A percentile compares a stretch with the other conserved stretches of the same genome.
Evolutionary conservation across 257 asterid species (phyloP).

Genomic region (Capsicum chinense): DNA sequence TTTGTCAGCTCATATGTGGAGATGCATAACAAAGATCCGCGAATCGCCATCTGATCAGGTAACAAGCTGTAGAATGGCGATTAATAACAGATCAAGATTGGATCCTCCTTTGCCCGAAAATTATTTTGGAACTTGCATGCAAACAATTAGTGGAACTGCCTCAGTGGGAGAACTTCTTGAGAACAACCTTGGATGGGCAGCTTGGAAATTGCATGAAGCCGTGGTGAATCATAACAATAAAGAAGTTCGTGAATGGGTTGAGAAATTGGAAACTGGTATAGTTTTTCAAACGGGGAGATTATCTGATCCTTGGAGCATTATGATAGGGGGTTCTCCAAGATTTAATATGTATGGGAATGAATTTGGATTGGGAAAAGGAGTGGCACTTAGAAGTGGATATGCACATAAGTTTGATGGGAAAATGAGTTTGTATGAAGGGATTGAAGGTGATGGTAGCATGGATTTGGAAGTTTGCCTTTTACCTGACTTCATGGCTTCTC

Average conservation of each 20-base stretch:
- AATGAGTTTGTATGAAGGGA: slow-evolving; percentile 34
- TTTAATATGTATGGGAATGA: slow-evolving; percentile 43
- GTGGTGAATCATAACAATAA: slow-evolving; percentile 34
- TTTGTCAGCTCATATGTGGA: slow-evolving; percentile 47
- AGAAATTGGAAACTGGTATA: slow-evolving; percentile 21
- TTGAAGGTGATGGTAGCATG: slow-evolving; percentile 45
- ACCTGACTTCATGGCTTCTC: slow-evolving; percentile 39
- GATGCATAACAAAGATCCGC: slow-evolving; percentile 38
- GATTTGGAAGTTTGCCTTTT: slow-evolving; percentile 43
- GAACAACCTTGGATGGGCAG: slow-evolving; percentile 39
- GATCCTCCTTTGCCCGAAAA: slow-evolving; percentile 34
- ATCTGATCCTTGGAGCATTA: slow-evolving; percentile 36
- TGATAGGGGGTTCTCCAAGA: slow-evolving; percentile 45
- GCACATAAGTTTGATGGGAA: slow-evolving; percentile 45
- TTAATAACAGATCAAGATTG: slow-evolving; percentile 35
- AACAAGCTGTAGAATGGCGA: slow-evolving; percentile 33
- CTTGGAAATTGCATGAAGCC: slow-evolving; percentile 37
- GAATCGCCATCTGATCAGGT: slow-evolving; percentile 1
- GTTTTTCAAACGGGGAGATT: slow-evolving; percentile 25
- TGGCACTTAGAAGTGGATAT: slow-evolving; percentile 44
- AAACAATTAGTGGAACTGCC: slow-evolving; percentile 19
- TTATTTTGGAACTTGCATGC: slow-evolving; percentile 38
- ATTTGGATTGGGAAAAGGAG: slow-evolving; percentile 49
- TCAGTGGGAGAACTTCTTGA: slow-evolving; percentile 32
- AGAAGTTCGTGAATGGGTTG: slow-evolving; percentile 34